Conservation (phyloP, 345 rosid species). For the Nasturtium officinale region DNA sequence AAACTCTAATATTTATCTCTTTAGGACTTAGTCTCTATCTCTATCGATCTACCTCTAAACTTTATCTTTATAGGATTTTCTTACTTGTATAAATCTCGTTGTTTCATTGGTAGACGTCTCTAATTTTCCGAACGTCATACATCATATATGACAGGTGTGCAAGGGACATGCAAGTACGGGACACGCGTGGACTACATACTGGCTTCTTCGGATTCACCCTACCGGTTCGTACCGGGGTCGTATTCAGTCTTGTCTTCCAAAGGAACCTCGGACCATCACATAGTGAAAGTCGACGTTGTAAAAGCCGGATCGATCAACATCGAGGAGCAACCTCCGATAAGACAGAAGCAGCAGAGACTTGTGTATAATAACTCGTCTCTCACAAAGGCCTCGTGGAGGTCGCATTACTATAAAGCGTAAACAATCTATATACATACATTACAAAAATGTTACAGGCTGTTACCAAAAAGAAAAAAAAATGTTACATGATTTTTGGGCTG, state of each 20-base stretch:
- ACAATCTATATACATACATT: neutral
- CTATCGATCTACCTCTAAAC: too few species aligned
- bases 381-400: conserved; percentile 65
- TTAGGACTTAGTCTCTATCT: too few species aligned
- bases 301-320: conserved; percentile 46
- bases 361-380: conserved; percentile 47
- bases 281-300: conserved; percentile 76
- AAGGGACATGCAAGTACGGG: conserved; percentile 97
- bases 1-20: too few species aligned
- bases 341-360: conserved; percentile 49
- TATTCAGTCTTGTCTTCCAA: conserved; percentile 88
- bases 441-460: neutral
- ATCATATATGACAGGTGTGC: conserved; percentile 60
- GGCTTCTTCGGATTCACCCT: conserved; percentile 76
- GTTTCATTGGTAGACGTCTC: neutral
- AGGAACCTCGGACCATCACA: conserved; percentile 97
- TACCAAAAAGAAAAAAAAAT: too few species aligned
- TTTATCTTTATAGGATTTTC: too few species aligned
- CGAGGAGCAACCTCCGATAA: conserved; percentile 39
- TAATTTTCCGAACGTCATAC: neutral
- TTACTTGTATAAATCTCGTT: too few species aligned
- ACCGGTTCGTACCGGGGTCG: conserved; percentile 79
- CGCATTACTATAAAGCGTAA: conserved; percentile 41
- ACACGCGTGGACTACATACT: conserved; percentile 87
- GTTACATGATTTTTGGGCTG: conserved; percentile 18